A percentile compares a stretch with the other conserved stretches of the same genome.
phyloP scores from a whole-genome alignment of 2,329 filamentous ascomycete genomes.

The Fusarium illudens region DNA sequence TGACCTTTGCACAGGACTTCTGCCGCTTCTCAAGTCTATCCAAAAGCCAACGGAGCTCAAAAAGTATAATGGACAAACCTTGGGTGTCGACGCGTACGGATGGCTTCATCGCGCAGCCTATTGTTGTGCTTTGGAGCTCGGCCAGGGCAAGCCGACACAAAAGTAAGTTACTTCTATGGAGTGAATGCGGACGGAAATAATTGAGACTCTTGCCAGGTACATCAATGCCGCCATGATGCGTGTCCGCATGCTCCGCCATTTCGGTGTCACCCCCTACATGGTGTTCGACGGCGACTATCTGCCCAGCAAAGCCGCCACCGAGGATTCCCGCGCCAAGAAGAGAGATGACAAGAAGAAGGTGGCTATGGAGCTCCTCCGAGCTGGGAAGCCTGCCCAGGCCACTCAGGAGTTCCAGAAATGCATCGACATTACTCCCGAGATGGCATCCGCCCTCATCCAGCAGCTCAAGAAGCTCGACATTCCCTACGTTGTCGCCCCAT shows the following conservation, averaged over 20 bases:
- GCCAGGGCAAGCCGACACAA: conserved; percentile 84
- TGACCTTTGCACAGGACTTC: conserved; percentile 68
- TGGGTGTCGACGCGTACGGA: conserved; percentile 97
- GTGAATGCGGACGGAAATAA: neutral
- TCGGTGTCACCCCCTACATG: conserved; percentile 91
- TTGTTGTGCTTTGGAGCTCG: conserved; percentile 89
- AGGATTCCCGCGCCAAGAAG: conserved; percentile 76
- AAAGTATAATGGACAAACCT: conserved; percentile 84
- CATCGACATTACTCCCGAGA: conserved; percentile 93
- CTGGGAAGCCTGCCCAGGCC: conserved; percentile 83
- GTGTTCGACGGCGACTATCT: conserved; percentile 97
- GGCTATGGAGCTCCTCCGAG: conserved; percentile 81
- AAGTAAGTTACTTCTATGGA: conserved; percentile 67
- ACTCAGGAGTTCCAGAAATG: conserved; percentile 91
- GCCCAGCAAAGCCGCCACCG: conserved; percentile 90
- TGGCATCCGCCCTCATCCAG: conserved; percentile 92
- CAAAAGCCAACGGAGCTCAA: conserved; percentile 88
- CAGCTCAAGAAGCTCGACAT: conserved; percentile 83
- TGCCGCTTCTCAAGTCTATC: conserved; percentile 94
- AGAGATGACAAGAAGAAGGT: conserved; percentile 79
- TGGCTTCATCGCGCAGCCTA: conserved; percentile 96
- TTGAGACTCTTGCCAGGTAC: conserved; percentile 64
- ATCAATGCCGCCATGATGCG: conserved; percentile 90
- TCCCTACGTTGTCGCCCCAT: conserved; percentile 92
- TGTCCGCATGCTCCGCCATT: conserved; percentile 92